Evolutionary conservation across 176 grass and related monocot genomes (phyloP).

Genomic region (Avena atlantica): DNA sequence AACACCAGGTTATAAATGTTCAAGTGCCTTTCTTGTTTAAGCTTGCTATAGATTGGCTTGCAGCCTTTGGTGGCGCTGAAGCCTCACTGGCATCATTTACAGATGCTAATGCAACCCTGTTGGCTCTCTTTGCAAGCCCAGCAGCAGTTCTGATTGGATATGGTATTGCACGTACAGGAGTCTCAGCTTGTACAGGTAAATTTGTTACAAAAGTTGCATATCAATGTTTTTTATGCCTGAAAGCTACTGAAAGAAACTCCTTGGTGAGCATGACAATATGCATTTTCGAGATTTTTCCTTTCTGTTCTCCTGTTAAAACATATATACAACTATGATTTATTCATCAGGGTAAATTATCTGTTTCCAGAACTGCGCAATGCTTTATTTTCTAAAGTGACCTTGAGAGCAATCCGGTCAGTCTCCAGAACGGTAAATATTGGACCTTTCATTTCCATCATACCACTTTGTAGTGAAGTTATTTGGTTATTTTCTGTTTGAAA

Average conservation of each 20-base stretch:
- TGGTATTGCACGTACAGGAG: constrained; percentile 93
- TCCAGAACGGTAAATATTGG: constrained; percentile 74
- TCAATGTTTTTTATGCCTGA: background rate
- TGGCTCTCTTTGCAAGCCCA: constrained; percentile 98
- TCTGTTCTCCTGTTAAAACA: constrained; percentile 11
- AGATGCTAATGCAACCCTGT: constrained; percentile 85
- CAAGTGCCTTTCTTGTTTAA: constrained; percentile 99
- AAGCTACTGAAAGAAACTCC: constrained; percentile 17
- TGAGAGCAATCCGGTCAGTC: constrained; percentile 90
- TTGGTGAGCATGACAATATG: constrained; percentile 10
- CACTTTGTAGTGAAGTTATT: background rate
- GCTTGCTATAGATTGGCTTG: constrained; percentile 95
- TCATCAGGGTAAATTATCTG: constrained; percentile 45
- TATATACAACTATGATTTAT: constrained; percentile 26
- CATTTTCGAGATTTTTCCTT: background rate
- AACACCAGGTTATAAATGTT: constrained; percentile 97
- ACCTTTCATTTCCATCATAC: constrained; percentile 16
- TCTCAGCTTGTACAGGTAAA: constrained; percentile 90
- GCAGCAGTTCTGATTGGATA: constrained; percentile 97
- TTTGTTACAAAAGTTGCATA: constrained; percentile 11
- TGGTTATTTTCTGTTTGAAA: background rate
- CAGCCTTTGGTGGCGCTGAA: constrained; percentile 72
- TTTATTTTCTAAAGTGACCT: constrained; percentile 95
- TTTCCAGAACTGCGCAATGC: constrained; percentile 86
- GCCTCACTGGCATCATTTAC: constrained; percentile 84